These are phyloP conservation scores for Panicum miliaceum DNA, from an alignment of 176 grass and related monocot species.

Conservation along the genomic window DNA sequence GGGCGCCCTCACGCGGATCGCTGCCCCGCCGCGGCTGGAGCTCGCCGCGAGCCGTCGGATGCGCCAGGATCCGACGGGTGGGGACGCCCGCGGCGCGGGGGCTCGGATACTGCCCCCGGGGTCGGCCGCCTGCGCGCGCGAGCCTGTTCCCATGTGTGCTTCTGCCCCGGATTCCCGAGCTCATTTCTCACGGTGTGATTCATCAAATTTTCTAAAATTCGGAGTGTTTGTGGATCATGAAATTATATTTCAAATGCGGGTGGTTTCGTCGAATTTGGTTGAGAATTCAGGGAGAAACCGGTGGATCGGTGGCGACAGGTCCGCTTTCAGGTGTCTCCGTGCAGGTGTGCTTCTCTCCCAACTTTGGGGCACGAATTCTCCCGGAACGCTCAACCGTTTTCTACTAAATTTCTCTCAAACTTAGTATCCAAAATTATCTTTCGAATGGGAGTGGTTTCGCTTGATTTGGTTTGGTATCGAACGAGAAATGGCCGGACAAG, in stretches of 20 bases:
- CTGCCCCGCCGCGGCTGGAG: not conserved
- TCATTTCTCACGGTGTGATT: constrained; percentile 4
- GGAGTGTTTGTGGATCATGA: not conserved
- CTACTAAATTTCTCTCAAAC: not conserved
- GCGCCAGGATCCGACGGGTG: not conserved
- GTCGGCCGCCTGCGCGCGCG: not conserved
- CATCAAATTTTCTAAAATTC: not conserved
- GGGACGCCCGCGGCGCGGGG: not conserved
- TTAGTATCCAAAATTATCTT: constrained; percentile 8
- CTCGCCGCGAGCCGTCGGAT: constrained; percentile 43
- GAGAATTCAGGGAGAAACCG: constrained; percentile 16
- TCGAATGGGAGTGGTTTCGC: not conserved
- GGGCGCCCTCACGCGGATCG: constrained; percentile 55
- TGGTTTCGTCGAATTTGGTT: constrained; percentile 14
- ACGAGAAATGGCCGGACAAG: not conserved
- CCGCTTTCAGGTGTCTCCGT: not conserved
- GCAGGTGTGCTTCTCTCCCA: constrained; percentile 65
- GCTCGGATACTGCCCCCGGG: constrained; percentile 16
- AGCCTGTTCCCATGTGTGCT: constrained; percentile 54
- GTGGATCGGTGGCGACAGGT: not conserved
- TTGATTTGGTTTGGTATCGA: constrained; percentile 3
- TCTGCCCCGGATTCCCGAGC: constrained; percentile 42
- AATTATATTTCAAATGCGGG: constrained; percentile 32
- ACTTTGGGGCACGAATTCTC: constrained; percentile 38
- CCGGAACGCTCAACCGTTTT: not conserved